These are phyloP conservation scores for Aleurites moluccanus DNA, from an alignment of 441 rosid genomes.

Conservation along the genomic window DNA sequence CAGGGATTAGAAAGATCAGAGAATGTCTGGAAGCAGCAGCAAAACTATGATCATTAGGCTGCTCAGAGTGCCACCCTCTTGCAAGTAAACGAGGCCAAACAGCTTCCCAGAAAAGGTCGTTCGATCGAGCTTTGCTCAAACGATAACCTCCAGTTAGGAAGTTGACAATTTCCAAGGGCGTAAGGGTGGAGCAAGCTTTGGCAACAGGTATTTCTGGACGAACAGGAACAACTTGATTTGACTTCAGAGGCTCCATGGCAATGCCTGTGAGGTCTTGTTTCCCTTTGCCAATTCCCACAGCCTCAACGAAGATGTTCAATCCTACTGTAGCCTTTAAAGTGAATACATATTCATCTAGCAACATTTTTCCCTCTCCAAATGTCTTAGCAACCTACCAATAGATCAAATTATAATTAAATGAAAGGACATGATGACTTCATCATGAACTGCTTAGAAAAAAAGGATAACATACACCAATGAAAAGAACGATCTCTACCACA, in stretches of 20 bases:
- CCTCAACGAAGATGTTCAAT: slow-evolving; percentile 40
- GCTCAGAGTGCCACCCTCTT: slow-evolving; percentile 93
- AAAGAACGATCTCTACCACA: no score
- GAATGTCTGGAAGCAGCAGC: slow-evolving; percentile 35
- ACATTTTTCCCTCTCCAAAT: slow-evolving; percentile 47
- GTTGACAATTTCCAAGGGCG: slow-evolving; percentile 56
- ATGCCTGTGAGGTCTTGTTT: slow-evolving; percentile 69
- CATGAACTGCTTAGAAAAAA: background rate
- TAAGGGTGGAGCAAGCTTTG: slow-evolving; percentile 63
- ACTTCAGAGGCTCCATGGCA: slow-evolving; percentile 52
- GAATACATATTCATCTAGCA: slow-evolving; percentile 52
- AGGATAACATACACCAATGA: background rate
- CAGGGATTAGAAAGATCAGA: slow-evolving; percentile 52
- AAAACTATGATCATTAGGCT: slow-evolving; percentile 49
- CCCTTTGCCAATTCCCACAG: slow-evolving; percentile 62
- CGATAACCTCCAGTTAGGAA: slow-evolving; percentile 70
- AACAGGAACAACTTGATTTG: slow-evolving; percentile 37
- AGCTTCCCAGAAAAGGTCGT: slow-evolving; percentile 95
- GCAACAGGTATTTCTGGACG: slow-evolving; percentile 62
- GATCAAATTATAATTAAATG: slow-evolving; percentile 17
- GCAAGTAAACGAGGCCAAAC: slow-evolving; percentile 95
- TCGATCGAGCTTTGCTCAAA: slow-evolving; percentile 75
- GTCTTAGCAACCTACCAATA: slow-evolving; percentile 43
- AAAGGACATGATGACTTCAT: background rate
- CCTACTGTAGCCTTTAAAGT: slow-evolving; percentile 48